Evolutionary conservation across 148 eudicot species (phyloP).

Genomic region (Rheum nobile): DNA sequence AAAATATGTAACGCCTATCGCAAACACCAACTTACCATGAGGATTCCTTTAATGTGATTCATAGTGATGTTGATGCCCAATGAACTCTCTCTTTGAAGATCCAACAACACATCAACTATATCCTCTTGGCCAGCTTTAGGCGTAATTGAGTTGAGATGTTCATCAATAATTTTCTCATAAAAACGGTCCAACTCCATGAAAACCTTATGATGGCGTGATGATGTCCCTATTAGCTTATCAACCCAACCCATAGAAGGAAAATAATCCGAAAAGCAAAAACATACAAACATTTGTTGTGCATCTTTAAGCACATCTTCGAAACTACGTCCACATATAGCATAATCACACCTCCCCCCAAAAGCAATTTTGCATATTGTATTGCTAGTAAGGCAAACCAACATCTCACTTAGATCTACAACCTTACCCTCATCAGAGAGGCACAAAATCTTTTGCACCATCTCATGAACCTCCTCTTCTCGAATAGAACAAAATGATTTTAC

Average conservation of each 20-base stretch:
- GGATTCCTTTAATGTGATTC: not conserved
- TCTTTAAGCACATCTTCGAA: conserved; percentile 15
- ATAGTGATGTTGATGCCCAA: not conserved
- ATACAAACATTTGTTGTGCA: conserved; percentile 5
- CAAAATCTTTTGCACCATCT: not conserved
- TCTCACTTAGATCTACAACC: not conserved
- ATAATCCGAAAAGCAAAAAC: conserved; percentile 14
- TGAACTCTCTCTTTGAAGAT: not conserved
- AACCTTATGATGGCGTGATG: conserved; percentile 11
- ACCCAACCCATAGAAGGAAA: conserved; percentile 18
- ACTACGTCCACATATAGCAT: not conserved
- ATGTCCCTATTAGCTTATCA: conserved; percentile 14
- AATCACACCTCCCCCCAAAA: conserved; percentile 18
- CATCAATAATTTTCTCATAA: conserved; percentile 20
- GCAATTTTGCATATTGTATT: conserved; percentile 14
- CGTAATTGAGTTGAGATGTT: conserved; percentile 11
- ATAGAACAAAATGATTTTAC: conserved; percentile 13
- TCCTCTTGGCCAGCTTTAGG: not conserved
- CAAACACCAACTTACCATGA: not conserved
- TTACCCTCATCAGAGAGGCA: conserved; percentile 1
- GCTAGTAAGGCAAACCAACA: conserved; percentile 11
- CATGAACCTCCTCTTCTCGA: not conserved
- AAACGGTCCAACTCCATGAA: conserved; percentile 17
- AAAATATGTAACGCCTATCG: no score
- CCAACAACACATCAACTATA: not conserved